These are phyloP conservation scores for Albugo candida DNA, from an alignment of 352 stramenopile genomes.

Conservation along the genomic window DNA sequence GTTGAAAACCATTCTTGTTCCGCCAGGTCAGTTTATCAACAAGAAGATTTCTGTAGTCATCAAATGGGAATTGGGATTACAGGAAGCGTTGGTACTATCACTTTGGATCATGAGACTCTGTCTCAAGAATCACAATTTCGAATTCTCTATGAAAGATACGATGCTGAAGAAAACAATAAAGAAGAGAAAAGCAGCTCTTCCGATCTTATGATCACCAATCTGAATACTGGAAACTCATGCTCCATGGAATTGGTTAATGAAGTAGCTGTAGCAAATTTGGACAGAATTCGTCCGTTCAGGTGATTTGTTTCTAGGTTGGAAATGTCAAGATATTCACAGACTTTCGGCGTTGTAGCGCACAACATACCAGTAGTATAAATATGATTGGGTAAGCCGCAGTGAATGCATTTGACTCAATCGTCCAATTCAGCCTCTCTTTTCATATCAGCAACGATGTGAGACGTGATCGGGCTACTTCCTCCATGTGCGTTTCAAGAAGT, in stretches of 20 bases:
- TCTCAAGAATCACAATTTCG: constrained; percentile 61
- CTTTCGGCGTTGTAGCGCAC: too few species aligned
- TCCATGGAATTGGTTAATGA: constrained; percentile 61
- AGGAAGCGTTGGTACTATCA: constrained; percentile 58
- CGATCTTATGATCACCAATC: constrained; percentile 56
- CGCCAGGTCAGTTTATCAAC: constrained; percentile 18
- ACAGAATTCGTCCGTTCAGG: constrained; percentile 25
- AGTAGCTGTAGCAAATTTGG: constrained; percentile 48
- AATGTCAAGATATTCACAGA: background rate
- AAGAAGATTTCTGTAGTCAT: background rate
- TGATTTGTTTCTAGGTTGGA: background rate
- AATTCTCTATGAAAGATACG: constrained; percentile 78
- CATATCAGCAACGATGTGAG: too few species aligned
- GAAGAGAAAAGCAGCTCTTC: too few species aligned
- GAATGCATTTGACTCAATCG: too few species aligned
- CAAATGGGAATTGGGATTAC: background rate
- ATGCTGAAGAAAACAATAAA: constrained; percentile 11
- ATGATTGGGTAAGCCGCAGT: too few species aligned
- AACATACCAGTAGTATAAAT: too few species aligned
- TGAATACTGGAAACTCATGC: constrained; percentile 59
- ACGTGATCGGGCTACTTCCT: too few species aligned
- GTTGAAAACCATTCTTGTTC: constrained; percentile 66
- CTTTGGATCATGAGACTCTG: constrained; percentile 60
- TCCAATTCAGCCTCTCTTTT: too few species aligned
- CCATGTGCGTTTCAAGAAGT: too few species aligned